Percentiles rank a stretch among this genome's conserved stretches.
phyloP scores from a whole-genome alignment of 108 stramenopile genomes.

The Pseudonitzschia multistriata region DNA sequence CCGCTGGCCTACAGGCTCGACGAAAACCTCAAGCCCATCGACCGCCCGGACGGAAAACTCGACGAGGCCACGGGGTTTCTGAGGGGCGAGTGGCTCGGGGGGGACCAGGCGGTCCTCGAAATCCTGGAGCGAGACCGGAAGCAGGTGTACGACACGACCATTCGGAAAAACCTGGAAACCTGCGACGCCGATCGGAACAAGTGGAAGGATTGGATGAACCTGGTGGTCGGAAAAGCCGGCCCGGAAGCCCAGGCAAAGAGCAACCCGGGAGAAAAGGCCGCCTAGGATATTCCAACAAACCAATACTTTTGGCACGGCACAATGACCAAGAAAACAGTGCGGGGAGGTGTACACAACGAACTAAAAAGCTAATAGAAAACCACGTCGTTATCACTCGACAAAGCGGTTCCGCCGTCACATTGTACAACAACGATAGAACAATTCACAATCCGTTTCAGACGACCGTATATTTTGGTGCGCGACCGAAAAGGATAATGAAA shows the following conservation, averaged over 20 bases:
- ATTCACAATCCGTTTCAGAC: no score
- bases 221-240: slow-evolving; percentile 23
- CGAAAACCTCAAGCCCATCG: slow-evolving; percentile 75
- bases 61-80: slow-evolving; percentile 83
- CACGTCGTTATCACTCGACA: background rate
- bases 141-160: slow-evolving; percentile 79
- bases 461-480: no score
- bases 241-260: slow-evolving; percentile 23
- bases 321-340: no score
- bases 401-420: background rate
- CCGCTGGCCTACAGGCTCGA: slow-evolving; percentile 88
- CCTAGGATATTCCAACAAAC: no score
- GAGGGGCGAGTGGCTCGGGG: slow-evolving; percentile 79
- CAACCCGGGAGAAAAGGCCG: slow-evolving; percentile 14
- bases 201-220: slow-evolving; percentile 59
- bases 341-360: background rate
- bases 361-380: background rate
- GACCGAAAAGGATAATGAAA: no score
- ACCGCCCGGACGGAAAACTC: slow-evolving; percentile 58
- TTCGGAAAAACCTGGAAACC: slow-evolving; percentile 67
- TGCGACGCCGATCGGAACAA: slow-evolving; percentile 40
- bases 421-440: no score
- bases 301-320: no score
- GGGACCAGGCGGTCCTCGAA: slow-evolving; percentile 68
- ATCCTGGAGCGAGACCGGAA: slow-evolving; percentile 74